Conservation (phyloP, 140 eudicot species). For the Bidens hawaiensis region DNA sequence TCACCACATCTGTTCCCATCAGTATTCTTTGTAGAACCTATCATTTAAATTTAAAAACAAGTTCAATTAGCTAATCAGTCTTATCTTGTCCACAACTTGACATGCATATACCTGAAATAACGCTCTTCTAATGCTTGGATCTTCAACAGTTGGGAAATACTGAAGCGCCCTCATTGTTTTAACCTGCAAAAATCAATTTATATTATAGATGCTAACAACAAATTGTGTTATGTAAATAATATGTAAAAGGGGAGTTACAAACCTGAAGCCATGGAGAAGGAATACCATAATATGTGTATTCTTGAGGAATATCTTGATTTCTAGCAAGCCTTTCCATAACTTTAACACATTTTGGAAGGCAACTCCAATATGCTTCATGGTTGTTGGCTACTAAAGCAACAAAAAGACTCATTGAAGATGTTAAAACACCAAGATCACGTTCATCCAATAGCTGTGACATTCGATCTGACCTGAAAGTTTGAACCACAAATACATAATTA, state of each 20-base stretch:
- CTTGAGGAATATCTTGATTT: conserved; percentile 95
- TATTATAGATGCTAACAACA: background rate
- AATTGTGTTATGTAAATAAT: background rate
- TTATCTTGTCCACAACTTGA: conserved; percentile 3
- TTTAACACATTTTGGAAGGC: conserved; percentile 97
- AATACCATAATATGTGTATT: conserved; percentile 91
- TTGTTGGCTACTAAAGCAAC: conserved; percentile 89
- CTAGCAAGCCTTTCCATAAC: conserved; percentile 92
- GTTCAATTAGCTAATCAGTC: conserved; percentile 12
- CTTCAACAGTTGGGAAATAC: conserved; percentile 95
- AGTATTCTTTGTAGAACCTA: conserved; percentile 93
- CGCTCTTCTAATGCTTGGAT: conserved; percentile 89
- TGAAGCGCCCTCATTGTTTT: conserved; percentile 99
- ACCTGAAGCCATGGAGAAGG: conserved; percentile 99
- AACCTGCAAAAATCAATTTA: conserved; percentile 52
- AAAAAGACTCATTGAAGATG: conserved; percentile 97
- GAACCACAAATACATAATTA: conserved; percentile 10
- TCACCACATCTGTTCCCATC: conserved; percentile 98
- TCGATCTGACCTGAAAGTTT: conserved; percentile 78
- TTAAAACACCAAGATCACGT: conserved; percentile 96
- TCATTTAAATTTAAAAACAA: background rate
- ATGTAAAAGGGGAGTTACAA: conserved; percentile 24
- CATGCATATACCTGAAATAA: conserved; percentile 69
- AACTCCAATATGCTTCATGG: conserved; percentile 92
- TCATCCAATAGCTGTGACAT: conserved; percentile 96